A percentile compares a stretch with the other conserved stretches of the same genome.
Evolutionary conservation across 768 basidiomycete species (phyloP).

Genomic region (Pisolithus albus): DNA sequence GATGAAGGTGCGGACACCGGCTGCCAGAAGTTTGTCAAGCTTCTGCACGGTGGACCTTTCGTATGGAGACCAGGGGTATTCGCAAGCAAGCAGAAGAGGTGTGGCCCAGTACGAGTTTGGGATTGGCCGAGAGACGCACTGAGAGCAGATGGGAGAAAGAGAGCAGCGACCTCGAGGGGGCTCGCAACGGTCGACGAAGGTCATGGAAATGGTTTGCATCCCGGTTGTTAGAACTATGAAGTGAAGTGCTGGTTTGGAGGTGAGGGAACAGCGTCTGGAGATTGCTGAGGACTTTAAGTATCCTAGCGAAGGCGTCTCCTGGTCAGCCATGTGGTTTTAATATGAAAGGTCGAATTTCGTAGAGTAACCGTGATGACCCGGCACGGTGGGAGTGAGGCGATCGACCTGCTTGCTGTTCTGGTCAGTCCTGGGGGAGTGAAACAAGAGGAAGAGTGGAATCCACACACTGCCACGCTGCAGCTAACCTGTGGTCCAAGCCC

Average conservation of each 20-base stretch:
- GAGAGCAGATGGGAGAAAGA: slow-evolving; percentile 9
- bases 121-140: slow-evolving; percentile 46
- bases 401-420: slow-evolving; percentile 7
- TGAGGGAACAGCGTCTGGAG: background rate
- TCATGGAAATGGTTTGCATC: slow-evolving; percentile 7
- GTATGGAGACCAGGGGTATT: slow-evolving; percentile 70
- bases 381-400: slow-evolving; percentile 3
- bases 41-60: slow-evolving; percentile 50
- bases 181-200: slow-evolving; percentile 5
- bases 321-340: slow-evolving; percentile 5
- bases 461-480: background rate
- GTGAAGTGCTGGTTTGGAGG: background rate
- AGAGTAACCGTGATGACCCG: background rate
- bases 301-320: background rate
- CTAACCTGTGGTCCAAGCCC: background rate
- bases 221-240: slow-evolving; percentile 2
- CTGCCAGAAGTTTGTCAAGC: slow-evolving; percentile 62
- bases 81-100: slow-evolving; percentile 64
- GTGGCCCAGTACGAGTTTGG: slow-evolving; percentile 88
- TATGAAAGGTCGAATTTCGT: background rate
- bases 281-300: slow-evolving; percentile 5
- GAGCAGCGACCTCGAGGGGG: slow-evolving; percentile 15
- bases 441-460: too few relatives aligned
- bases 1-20: slow-evolving; percentile 75
- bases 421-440: background rate